Percentiles rank a stretch among this genome's conserved stretches.
Conservation (phyloP, 352 stramenopile genomes). For the Pseudoperonospora humuli region DNA sequence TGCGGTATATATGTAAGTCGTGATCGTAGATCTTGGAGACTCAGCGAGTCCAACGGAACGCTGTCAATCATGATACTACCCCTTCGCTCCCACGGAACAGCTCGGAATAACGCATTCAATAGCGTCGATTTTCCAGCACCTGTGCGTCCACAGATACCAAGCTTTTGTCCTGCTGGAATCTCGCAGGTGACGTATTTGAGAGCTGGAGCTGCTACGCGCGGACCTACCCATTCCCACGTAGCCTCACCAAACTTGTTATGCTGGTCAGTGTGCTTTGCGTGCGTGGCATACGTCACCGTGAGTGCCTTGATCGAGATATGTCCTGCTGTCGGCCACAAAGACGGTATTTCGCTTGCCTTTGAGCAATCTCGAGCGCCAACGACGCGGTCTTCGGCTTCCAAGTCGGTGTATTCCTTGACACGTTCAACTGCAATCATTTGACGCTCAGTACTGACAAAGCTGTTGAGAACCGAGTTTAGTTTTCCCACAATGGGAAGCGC, state of each 20-base stretch:
- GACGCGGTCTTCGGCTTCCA: conserved; percentile 41
- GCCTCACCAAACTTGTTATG: conserved; percentile 10
- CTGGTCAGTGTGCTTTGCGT: neutral
- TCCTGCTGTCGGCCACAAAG: conserved; percentile 35
- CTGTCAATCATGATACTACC: conserved; percentile 69
- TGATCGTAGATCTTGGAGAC: conserved; percentile 54
- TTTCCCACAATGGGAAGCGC: conserved; percentile 83
- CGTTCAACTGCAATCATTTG: conserved; percentile 90
- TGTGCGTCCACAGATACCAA: conserved; percentile 84
- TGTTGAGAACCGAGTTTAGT: conserved; percentile 77
- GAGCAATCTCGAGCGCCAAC: conserved; percentile 2
- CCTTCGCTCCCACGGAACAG: conserved; percentile 36
- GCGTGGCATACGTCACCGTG: conserved; percentile 28
- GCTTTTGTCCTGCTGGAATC: conserved; percentile 47
- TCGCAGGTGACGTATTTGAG: conserved; percentile 38
- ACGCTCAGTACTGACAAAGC: conserved; percentile 85
- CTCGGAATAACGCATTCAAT: conserved; percentile 73
- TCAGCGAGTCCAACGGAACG: conserved; percentile 49
- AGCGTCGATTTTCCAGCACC: conserved; percentile 89
- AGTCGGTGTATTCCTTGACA: conserved; percentile 69
- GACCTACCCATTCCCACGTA: conserved; percentile 15
- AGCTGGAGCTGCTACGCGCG: conserved; percentile 20
- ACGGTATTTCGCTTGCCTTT: conserved; percentile 8
- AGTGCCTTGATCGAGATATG: conserved; percentile 45
- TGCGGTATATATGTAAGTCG: conserved; percentile 81